Percentiles rank a stretch among this genome's conserved stretches.
phyloP scores from a whole-genome alignment of 2,329 filamentous ascomycete genomes.

The Fusarium dimerum region DNA sequence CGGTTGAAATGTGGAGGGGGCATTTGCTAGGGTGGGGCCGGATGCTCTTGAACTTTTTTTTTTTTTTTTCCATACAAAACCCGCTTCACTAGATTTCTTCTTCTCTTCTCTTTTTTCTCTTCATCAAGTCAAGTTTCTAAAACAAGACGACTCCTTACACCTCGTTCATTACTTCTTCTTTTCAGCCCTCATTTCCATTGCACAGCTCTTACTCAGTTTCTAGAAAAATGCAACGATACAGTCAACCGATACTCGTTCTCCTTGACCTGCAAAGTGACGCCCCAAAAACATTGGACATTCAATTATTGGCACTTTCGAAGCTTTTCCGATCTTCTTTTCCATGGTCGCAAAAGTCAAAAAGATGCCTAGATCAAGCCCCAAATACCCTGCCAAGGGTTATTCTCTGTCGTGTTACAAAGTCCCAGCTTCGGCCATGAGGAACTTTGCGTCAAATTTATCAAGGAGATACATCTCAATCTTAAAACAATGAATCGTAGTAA shows the following conservation, averaged over 20 bases:
- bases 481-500: conserved; percentile 1
- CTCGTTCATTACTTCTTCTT: background rate
- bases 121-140: conserved; percentile 10
- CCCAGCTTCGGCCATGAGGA: conserved; percentile 73
- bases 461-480: conserved; percentile 67
- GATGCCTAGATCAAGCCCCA: conserved; percentile 76
- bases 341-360: conserved; percentile 86
- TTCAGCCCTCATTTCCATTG: background rate
- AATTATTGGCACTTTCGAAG: conserved; percentile 81
- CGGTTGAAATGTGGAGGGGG: conserved; percentile 16
- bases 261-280: no score
- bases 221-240: conserved; percentile 18
- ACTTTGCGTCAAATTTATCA: conserved; percentile 78
- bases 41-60: conserved; percentile 1
- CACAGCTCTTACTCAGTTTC: conserved; percentile 8
- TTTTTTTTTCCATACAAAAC: conserved; percentile 13
- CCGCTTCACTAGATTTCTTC: conserved; percentile 12
- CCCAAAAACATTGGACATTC: conserved; percentile 3
- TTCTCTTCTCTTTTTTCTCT: conserved; percentile 8
- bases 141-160: background rate
- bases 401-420: conserved; percentile 93
- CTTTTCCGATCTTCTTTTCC: conserved; percentile 68
- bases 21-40: conserved; percentile 16
- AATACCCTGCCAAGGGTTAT: conserved; percentile 85
- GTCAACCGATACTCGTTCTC: background rate